These are phyloP conservation scores for Nakazawaea ambrosiae DNA, from an alignment of 805 yeast species.

Conservation along the genomic window DNA sequence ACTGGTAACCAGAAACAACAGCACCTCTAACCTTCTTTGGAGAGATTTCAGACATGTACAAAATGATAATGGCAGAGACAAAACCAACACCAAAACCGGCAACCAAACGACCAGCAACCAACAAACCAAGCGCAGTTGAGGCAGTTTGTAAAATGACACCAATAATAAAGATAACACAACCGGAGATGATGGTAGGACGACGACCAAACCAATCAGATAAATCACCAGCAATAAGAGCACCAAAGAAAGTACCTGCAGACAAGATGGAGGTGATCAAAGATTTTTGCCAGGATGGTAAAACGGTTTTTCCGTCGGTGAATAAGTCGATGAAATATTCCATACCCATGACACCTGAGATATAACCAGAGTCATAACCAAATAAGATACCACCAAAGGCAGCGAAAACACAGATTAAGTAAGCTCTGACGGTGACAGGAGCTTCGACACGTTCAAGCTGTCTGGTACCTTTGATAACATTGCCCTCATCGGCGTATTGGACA, in stretches of 20 bases:
- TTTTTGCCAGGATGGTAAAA: slow-evolving; percentile 23
- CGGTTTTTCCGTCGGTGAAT: slow-evolving; percentile 17
- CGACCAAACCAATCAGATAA: slow-evolving; percentile 40
- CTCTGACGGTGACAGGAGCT: slow-evolving; percentile 29
- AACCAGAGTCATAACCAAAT: slow-evolving; percentile 66
- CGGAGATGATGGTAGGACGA: slow-evolving; percentile 35
- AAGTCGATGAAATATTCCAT: slow-evolving; percentile 40
- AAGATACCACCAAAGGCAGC: slow-evolving; percentile 65
- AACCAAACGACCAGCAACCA: slow-evolving; percentile 64
- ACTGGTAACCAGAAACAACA: slow-evolving; percentile 67
- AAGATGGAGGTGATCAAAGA: slow-evolving; percentile 63
- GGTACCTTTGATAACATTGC: slow-evolving; percentile 11
- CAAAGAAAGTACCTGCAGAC: slow-evolving; percentile 65
- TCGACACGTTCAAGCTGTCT: slow-evolving; percentile 22
- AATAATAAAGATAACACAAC: slow-evolving; percentile 36
- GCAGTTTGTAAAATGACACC: slow-evolving; percentile 45
- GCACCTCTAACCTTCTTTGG: slow-evolving; percentile 79
- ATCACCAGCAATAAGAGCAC: slow-evolving; percentile 58
- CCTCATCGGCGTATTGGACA: neutral
- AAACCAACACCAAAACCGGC: slow-evolving; percentile 79
- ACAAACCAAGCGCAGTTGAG: slow-evolving; percentile 36
- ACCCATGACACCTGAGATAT: slow-evolving; percentile 59
- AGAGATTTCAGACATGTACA: slow-evolving; percentile 73
- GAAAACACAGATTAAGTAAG: slow-evolving; percentile 40
- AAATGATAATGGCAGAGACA: slow-evolving; percentile 68